Evolutionary conservation across 352 stramenopile genomes (phyloP).

Genomic region (Globisporangium orthogonon): DNA sequence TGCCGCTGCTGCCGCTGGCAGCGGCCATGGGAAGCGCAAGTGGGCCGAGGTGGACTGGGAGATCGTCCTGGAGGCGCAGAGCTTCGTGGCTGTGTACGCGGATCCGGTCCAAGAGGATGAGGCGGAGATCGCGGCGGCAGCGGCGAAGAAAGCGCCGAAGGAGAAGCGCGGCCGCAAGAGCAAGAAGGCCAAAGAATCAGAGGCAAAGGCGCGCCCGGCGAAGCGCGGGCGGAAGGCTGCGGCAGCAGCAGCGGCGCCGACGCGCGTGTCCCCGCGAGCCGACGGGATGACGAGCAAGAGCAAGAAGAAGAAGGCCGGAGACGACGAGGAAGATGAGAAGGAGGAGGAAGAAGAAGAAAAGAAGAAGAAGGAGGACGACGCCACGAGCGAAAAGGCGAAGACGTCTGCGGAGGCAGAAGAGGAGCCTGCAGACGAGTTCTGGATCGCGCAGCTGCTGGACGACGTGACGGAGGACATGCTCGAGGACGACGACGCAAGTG

Average conservation of each 20-base stretch:
- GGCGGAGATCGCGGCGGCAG: neutral
- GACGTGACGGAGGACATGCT: slow-evolving; percentile 77
- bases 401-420: neutral
- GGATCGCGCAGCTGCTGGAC: slow-evolving; percentile 64
- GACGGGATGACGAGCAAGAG: neutral
- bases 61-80: slow-evolving; percentile 51
- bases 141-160: slow-evolving; percentile 4
- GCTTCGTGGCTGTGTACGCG: slow-evolving; percentile 57
- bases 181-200: slow-evolving; percentile 1
- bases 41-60: slow-evolving; percentile 70
- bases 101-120: slow-evolving; percentile 2
- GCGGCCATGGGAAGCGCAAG: slow-evolving; percentile 36
- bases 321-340: neutral
- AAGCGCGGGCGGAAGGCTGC: neutral
- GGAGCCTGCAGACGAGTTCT: slow-evolving; percentile 34
- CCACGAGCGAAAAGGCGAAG: slow-evolving; percentile 1
- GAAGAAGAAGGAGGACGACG: slow-evolving; percentile 1
- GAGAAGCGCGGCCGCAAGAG: slow-evolving; percentile 8
- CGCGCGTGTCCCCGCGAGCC: neutral
- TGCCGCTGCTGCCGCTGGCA: neutral
- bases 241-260: neutral
- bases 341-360: slow-evolving; percentile 6
- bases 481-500: slow-evolving; percentile 26
- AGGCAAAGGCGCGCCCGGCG: neutral
- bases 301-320: slow-evolving; percentile 6